phyloP scores from a whole-genome alignment of 768 basidiomycete genomes.

The Mycena galericulata region DNA sequence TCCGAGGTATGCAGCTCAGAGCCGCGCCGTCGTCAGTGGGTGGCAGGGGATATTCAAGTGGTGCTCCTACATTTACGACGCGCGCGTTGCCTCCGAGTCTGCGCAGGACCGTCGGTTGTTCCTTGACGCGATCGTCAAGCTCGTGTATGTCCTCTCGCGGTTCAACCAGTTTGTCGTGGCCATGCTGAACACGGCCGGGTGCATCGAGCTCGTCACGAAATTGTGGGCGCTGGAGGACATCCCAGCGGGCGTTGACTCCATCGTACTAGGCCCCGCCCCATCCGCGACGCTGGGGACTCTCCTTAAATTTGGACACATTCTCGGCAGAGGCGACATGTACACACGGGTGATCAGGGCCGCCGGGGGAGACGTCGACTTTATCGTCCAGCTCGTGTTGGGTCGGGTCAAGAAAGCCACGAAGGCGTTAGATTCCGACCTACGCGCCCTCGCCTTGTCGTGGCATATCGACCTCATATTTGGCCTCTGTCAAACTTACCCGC shows the following conservation, averaged over 20 bases:
- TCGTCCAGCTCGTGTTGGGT: conserved; percentile 44
- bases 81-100: conserved; percentile 36
- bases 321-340: conserved; percentile 12
- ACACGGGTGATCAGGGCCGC: conserved; percentile 44
- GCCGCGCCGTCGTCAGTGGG: conserved; percentile 34
- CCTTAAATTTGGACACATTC: conserved; percentile 32
- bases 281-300: conserved; percentile 47
- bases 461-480: conserved; percentile 47
- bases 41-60: conserved; percentile 54
- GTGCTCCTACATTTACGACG: conserved; percentile 47
- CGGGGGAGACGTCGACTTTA: conserved; percentile 41
- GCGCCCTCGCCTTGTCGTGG: conserved; percentile 31
- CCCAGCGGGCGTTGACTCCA: conserved; percentile 30
- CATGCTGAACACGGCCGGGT: conserved; percentile 46
- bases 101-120: conserved; percentile 33
- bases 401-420: conserved; percentile 41
- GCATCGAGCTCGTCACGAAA: conserved; percentile 48
- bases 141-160: conserved; percentile 44
- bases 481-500: conserved; percentile 42
- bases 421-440: neutral
- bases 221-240: conserved; percentile 46
- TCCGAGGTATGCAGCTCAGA: conserved; percentile 34
- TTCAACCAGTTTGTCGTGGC: conserved; percentile 40
- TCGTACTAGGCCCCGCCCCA: conserved; percentile 40
- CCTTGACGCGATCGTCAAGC: conserved; percentile 43